Evolutionary conservation across 495 filamentous ascomycete species (phyloP).

Genomic region (Xylaria telfairii): DNA sequence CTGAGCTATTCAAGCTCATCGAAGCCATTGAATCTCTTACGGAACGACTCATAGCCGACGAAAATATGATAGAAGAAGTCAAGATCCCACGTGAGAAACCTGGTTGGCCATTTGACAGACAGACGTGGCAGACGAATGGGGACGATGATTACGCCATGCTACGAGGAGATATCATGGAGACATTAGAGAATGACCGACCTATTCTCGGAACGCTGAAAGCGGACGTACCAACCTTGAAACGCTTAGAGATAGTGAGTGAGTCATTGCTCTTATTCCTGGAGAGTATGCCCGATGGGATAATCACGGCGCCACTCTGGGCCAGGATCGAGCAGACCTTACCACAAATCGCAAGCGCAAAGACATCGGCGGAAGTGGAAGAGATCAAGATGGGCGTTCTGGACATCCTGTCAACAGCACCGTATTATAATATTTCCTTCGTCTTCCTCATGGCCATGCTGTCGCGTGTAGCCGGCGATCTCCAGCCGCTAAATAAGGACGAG

Average conservation of each 20-base stretch:
- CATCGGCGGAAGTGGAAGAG: slow-evolving; percentile 59
- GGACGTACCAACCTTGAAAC: slow-evolving; percentile 64
- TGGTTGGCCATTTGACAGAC: slow-evolving; percentile 79
- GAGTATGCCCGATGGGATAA: slow-evolving; percentile 75
- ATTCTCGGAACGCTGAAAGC: slow-evolving; percentile 64
- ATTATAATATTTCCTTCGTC: slow-evolving; percentile 84
- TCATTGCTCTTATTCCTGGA: slow-evolving; percentile 73
- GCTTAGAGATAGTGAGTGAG: slow-evolving; percentile 72
- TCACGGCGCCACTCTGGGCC: slow-evolving; percentile 72
- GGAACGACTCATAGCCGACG: slow-evolving; percentile 79
- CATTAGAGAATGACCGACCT: slow-evolving; percentile 69
- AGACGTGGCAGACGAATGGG: slow-evolving; percentile 41
- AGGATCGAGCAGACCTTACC: slow-evolving; percentile 68
- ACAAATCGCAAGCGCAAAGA: slow-evolving; percentile 40
- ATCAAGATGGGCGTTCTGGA: slow-evolving; percentile 74
- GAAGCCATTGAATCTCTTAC: slow-evolving; percentile 78
- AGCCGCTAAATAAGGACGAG: slow-evolving; percentile 47
- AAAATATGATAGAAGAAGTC: slow-evolving; percentile 77
- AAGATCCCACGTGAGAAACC: slow-evolving; percentile 57
- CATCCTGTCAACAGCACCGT: slow-evolving; percentile 70
- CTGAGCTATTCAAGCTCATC: slow-evolving; percentile 87
- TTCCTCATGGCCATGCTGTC: slow-evolving; percentile 81
- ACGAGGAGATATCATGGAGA: slow-evolving; percentile 60
- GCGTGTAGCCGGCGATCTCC: slow-evolving; percentile 53
- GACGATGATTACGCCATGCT: slow-evolving; percentile 36